Conservation (phyloP, 495 filamentous ascomycete genomes). For the Daldinia decipiens region DNA sequence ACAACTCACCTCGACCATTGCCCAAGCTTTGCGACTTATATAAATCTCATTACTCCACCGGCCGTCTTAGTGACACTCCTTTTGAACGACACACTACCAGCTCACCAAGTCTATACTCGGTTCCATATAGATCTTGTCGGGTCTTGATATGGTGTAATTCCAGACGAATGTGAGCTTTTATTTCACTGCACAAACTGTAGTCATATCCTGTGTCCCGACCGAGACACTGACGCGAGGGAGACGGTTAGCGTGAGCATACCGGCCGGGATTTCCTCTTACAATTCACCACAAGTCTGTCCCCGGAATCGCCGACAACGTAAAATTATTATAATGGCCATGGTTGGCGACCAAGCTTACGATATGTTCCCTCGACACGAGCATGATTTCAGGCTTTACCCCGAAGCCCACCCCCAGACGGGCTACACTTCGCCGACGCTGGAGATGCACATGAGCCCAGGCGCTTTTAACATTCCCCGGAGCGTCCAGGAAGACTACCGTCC, state of each 20-base stretch:
- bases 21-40: conserved; percentile 26
- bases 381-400: conserved; percentile 58
- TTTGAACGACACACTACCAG: conserved; percentile 1
- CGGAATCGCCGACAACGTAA: conserved; percentile 14
- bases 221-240: conserved; percentile 39
- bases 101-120: background rate
- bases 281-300: conserved; percentile 21
- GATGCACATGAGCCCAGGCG: conserved; percentile 55
- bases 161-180: conserved; percentile 44
- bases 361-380: conserved; percentile 51
- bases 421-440: conserved; percentile 54
- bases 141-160: conserved; percentile 33
- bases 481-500: conserved; percentile 51
- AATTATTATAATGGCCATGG: conserved; percentile 45
- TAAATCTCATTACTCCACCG: conserved; percentile 11
- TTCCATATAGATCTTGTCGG: conserved; percentile 5
- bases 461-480: conserved; percentile 51
- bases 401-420: conserved; percentile 52
- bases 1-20: conserved; percentile 12
- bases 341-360: conserved; percentile 46
- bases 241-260: conserved; percentile 31
- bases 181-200: conserved; percentile 14
- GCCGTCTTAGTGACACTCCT: conserved; percentile 4
- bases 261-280: conserved; percentile 24
- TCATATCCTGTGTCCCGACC: conserved; percentile 19